Evolutionary conservation across 108 stramenopile species (phyloP).

Genomic region (Tribonema minus): DNA sequence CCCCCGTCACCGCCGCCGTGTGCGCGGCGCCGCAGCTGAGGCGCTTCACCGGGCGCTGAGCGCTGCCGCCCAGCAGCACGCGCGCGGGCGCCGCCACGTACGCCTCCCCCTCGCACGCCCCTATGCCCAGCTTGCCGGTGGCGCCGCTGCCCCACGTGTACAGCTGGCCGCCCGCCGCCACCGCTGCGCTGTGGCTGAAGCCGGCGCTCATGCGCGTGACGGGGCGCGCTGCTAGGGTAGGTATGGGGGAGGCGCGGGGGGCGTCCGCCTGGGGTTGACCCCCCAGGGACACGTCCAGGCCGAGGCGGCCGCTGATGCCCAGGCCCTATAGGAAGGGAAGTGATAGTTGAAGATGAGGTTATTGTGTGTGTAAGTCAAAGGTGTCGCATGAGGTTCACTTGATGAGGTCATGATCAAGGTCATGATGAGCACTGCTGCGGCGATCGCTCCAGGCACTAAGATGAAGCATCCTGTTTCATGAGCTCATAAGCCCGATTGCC

Average conservation of each 20-base stretch:
- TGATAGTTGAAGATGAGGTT: neutral
- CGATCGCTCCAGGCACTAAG: neutral
- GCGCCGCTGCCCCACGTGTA: slow-evolving; percentile 63
- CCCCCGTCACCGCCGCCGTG: slow-evolving; percentile 57
- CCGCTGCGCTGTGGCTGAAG: slow-evolving; percentile 55
- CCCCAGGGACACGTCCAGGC: slow-evolving; percentile 28
- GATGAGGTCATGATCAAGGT: neutral
- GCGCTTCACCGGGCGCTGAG: neutral
- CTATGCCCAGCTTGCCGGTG: slow-evolving; percentile 63
- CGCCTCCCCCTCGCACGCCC: slow-evolving; percentile 39
- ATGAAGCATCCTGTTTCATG: neutral
- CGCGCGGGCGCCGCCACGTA: slow-evolving; percentile 46
- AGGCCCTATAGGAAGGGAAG: slow-evolving; percentile 46
- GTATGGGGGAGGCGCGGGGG: slow-evolving; percentile 38
- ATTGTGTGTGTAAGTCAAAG: neutral
- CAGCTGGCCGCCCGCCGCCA: slow-evolving; percentile 57
- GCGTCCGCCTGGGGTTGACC: slow-evolving; percentile 45
- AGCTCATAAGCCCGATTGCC: too few species aligned
- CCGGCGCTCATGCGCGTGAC: slow-evolving; percentile 58
- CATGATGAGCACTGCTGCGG: neutral
- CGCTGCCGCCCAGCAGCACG: neutral
- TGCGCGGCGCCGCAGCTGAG: slow-evolving; percentile 64
- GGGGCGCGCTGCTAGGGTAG: slow-evolving; percentile 33
- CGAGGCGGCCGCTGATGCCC: slow-evolving; percentile 49
- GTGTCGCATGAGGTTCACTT: too few species aligned